phyloP scores from a whole-genome alignment of 306 rosid genomes.

The Pyrus pyrifolia region DNA sequence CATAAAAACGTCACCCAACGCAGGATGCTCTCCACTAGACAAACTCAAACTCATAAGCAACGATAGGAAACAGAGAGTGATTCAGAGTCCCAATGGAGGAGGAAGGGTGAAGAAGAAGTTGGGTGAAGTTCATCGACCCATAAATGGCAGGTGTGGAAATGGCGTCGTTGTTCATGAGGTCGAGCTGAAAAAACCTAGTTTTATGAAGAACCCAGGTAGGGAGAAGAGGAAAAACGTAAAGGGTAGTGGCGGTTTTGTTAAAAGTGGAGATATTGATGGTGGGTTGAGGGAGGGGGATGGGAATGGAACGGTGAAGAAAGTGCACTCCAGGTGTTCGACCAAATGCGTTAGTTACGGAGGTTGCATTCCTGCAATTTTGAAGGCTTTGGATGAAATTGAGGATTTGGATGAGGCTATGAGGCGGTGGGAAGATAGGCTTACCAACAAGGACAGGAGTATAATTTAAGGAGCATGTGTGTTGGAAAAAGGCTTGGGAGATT shows the following conservation, averaged over 20 bases:
- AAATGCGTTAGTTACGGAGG: constrained; percentile 55
- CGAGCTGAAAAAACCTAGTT: constrained; percentile 20
- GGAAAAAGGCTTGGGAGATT: constrained; percentile 59
- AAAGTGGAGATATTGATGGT: constrained; percentile 8
- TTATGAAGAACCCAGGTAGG: constrained; percentile 19
- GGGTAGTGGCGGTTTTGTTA: constrained; percentile 13
- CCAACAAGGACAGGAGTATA: constrained; percentile 56
- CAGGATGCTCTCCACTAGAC: constrained; percentile 31
- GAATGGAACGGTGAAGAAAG: constrained; percentile 21
- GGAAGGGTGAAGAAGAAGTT: constrained; percentile 13
- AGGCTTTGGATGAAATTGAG: constrained; percentile 41
- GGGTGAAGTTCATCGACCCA: constrained; percentile 12
- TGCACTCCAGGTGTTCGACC: constrained; percentile 59
- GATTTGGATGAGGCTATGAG: constrained; percentile 59
- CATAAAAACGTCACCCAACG: constrained; percentile 20
- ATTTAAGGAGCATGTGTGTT: constrained; percentile 58
- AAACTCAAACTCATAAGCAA: constrained; percentile 26
- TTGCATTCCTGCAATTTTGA: constrained; percentile 51
- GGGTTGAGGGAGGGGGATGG: not conserved
- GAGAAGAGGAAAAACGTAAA: not conserved
- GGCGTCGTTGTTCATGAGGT: constrained; percentile 15
- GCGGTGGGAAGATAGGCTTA: constrained; percentile 50
- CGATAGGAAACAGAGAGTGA: constrained; percentile 16
- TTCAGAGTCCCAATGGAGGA: constrained; percentile 24
- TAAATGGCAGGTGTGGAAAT: not conserved